Evolutionary conservation across 108 stramenopile species (phyloP).

Genomic region (Cyclotella baltica): DNA sequence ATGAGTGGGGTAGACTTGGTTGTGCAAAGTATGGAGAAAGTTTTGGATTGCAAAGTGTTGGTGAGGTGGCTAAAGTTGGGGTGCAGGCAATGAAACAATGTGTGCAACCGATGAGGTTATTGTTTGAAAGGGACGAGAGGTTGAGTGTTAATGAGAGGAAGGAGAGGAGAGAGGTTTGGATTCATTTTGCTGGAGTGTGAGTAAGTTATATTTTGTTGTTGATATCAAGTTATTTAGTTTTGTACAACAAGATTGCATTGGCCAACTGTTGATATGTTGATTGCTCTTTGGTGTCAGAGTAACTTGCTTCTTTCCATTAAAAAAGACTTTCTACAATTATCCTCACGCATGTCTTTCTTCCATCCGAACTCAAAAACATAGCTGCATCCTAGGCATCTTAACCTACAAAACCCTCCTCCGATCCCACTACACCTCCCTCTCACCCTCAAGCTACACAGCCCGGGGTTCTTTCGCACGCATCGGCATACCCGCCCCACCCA

Average conservation of each 20-base stretch:
- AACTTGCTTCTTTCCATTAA: neutral
- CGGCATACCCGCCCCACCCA: constrained; percentile 60
- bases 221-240: neutral
- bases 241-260: neutral
- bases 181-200: constrained; percentile 51
- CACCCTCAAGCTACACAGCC: constrained; percentile 80
- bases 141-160: constrained; percentile 29
- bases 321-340: neutral
- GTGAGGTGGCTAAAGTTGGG: constrained; percentile 1
- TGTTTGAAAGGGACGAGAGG: constrained; percentile 2
- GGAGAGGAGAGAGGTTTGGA: constrained; percentile 45
- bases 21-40: too few relatives aligned
- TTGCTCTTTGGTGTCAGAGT: too few relatives aligned
- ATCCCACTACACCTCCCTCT: constrained; percentile 78
- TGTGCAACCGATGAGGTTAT: constrained; percentile 34
- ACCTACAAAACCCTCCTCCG: constrained; percentile 77
- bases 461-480: constrained; percentile 82
- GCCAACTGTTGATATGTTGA: too few relatives aligned
- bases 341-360: neutral
- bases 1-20: neutral
- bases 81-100: constrained; percentile 19
- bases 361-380: constrained; percentile 23
- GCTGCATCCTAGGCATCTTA: constrained; percentile 70
- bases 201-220: neutral
- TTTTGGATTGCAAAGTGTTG: too few relatives aligned